Conservation (phyloP, 1,284 basidiomycete genomes). For the Spongispora temasekensis region DNA sequence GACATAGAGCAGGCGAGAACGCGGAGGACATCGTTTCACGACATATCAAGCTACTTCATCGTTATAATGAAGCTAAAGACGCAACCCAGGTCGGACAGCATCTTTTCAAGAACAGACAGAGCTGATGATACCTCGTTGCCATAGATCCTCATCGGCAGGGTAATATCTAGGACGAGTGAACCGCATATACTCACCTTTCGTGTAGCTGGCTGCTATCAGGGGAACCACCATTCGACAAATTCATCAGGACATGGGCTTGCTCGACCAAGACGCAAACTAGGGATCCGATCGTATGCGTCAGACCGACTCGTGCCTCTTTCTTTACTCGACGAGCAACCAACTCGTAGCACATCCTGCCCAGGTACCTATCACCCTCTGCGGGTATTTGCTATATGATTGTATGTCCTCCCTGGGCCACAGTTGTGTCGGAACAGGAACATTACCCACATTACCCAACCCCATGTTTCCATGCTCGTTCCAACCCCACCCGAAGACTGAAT, state of each 20-base stretch:
- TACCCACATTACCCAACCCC: conserved; percentile 60
- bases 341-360: conserved; percentile 80
- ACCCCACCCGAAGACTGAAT: conserved; percentile 78
- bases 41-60: conserved; percentile 72
- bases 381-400: conserved; percentile 7
- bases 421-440: conserved; percentile 49
- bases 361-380: conserved; percentile 36
- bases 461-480: conserved; percentile 98
- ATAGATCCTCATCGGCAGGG: conserved; percentile 39
- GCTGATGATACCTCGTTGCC: conserved; percentile 3
- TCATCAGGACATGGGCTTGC: conserved; percentile 68
- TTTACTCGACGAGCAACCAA: conserved; percentile 54
- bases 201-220: conserved; percentile 63
- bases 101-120: not conserved
- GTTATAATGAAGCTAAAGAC: conserved; percentile 81
- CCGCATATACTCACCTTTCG: conserved; percentile 14
- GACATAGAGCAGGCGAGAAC: conserved; percentile 50
- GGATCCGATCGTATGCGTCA: not conserved
- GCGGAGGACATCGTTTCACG: conserved; percentile 65
- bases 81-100: conserved; percentile 59
- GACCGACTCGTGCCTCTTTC: no score
- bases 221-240: conserved; percentile 68
- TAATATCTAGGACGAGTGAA: conserved; percentile 32
- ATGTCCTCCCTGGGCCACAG: conserved; percentile 49
- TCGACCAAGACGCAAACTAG: conserved; percentile 41